Base-by-base conservation (phyloP, 2,329 filamentous ascomycete species). In the Lizonia empirigonia region DNA sequence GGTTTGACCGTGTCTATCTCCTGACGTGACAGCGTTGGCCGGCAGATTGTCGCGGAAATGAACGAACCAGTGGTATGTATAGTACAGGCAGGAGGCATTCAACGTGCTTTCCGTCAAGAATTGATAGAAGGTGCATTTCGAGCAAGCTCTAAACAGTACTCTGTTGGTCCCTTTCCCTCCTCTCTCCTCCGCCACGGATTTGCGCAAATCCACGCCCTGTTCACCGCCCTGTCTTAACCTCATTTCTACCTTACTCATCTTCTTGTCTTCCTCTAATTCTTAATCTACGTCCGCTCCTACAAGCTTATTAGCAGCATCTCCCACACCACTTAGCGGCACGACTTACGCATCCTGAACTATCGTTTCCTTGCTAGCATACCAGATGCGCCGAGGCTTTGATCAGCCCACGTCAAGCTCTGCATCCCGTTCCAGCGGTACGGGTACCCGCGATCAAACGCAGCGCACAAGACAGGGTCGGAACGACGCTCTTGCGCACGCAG, bases 71-170 rank as follows among this genome's bases (percentile, higher is more conserved):
- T 63, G 63, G 59, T 65, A 61, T 73, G 69, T 73, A 73, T 60
- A 72, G 58, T 71, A 73, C 60, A 63, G 55, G 58, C 53, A 58
- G 48, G 50, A 50, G 53, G 59, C 55, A 63, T 53, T 57, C 57
- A 62, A 56, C 58, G 62, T 71, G 59, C 68, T 60, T 65, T 61
- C 58, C 50, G 47, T 58, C 36, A 56, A 44, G 59, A 67, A 64
- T 67, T 58, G 44, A 67, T 69, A 72, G 69, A 69, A 71, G 61
- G 67, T 64, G 60, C 67, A 60, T 55, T 44, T 61, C 51, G 44
- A 63, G 53, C 58, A 68, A 65, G 55, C 60, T 53, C 64, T 54
- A 39, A 59, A 55, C 30, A 34, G 39, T 51, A 42, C 30, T 49
- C 40, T 33, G 23, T 34, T 39, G 37, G 27, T 39, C 33, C 30